Evolutionary conservation across 805 yeast species (phyloP), one percentile per base, ranked within the genome.

Genomic region (Suhomyces kilbournensis): DNA sequence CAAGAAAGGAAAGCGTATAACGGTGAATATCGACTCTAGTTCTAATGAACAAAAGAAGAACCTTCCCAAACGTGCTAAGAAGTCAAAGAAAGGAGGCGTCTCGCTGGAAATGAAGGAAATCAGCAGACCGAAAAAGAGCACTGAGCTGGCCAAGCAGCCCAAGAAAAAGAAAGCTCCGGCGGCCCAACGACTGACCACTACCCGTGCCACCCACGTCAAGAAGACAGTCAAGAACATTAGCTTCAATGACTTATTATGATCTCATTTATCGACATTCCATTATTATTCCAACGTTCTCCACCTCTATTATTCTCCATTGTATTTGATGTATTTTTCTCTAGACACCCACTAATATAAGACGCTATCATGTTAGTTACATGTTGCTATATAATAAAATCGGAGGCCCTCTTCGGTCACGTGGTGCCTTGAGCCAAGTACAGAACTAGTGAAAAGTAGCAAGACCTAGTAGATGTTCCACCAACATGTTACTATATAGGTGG

Each of bases 201-300:
- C 30, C n/a, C 23, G 30, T 26, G 40, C 20, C 15, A 22, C 48
- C n/a, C 34, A 20, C 14, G 22, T 34, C 25, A 58, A 55, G 51
- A 61, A 62, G 48, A 53, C 56, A 1, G 66, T 62, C 3, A 56
- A 53, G 47, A 30, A 58, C 14, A 59, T 62, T 35, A 51, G 51
- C 23, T 62, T 62, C 49, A 55, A 59, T 9, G 62, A 62, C 15
- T 48, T 62, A 22, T 51, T 62, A 19, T 56, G 54, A 39, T 39
- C 32, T 10, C 35, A 32, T 32, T n/a, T 7, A 6, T n/a, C 8
- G n/a, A 3, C n/a, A 32, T 32, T 32, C 35, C 35, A n/a, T n/a
- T n/a, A 32, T 12, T 28, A 28, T 28, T 28, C 28, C 28, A 26
- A 2, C 8, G 2, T 30, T 30, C 4, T 30, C 12, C 34, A 30